Conservation (phyloP, 257 asterid genomes). For the Datura wrightii region DNA sequence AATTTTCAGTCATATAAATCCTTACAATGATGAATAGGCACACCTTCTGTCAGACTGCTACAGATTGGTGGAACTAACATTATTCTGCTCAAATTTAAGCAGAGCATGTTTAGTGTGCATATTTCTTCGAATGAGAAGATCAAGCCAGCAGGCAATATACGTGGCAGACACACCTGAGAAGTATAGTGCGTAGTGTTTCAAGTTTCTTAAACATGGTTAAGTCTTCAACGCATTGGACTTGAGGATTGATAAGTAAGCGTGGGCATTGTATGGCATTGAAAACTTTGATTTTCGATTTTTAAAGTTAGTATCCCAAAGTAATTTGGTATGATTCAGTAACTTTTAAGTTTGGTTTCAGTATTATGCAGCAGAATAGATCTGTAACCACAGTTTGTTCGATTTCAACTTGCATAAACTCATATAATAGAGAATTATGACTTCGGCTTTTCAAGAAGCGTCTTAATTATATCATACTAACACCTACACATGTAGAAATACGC, state of each 20-base stretch:
- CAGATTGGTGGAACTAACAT: not conserved
- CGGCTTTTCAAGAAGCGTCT: too few relatives aligned
- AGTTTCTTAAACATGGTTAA: not conserved
- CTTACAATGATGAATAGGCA: not conserved
- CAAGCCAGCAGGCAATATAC: not conserved
- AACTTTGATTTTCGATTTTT: too few relatives aligned
- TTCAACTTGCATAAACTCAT: too few relatives aligned
- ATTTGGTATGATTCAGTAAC: too few relatives aligned
- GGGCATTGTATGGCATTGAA: too few relatives aligned
- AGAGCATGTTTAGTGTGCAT: not conserved
- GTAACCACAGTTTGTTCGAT: too few relatives aligned
- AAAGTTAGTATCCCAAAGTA: too few relatives aligned
- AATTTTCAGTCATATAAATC: not conserved
- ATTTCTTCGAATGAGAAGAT: not conserved
- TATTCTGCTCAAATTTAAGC: not conserved
- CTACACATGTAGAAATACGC: too few relatives aligned
- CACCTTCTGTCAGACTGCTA: not conserved
- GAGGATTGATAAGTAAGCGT: not conserved
- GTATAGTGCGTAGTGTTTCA: not conserved
- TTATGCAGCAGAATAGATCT: too few relatives aligned
- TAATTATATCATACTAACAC: too few relatives aligned
- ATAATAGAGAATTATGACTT: too few relatives aligned
- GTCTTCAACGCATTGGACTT: not conserved
- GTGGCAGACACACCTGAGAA: not conserved
- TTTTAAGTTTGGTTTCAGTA: too few relatives aligned